phyloP scores from a whole-genome alignment of 2,329 filamentous ascomycete species.

The Monosporascus sp. region DNA sequence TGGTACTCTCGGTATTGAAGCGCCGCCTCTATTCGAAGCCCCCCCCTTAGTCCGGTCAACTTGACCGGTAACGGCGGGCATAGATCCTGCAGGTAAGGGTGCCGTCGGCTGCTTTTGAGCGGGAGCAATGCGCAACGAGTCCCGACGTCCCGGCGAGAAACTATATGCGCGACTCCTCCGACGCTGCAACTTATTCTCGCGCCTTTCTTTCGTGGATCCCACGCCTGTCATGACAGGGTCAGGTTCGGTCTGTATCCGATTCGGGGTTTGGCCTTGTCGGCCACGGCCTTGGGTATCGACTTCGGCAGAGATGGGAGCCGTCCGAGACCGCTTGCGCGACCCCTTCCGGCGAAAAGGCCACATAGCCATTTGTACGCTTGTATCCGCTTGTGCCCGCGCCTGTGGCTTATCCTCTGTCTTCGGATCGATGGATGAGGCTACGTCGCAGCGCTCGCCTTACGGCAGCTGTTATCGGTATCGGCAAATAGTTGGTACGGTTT shows the following conservation, averaged over 20 bases:
- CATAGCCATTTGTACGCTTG: constrained; percentile 56
- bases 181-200: constrained; percentile 43
- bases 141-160: constrained; percentile 56
- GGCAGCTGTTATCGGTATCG: constrained; percentile 20
- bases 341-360: constrained; percentile 78
- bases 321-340: constrained; percentile 55
- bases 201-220: constrained; percentile 25
- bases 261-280: constrained; percentile 12
- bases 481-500: constrained; percentile 19
- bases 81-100: constrained; percentile 15
- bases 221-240: constrained; percentile 14
- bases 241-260: constrained; percentile 23
- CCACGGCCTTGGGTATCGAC: constrained; percentile 11
- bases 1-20: constrained; percentile 32
- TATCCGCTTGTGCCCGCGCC: not conserved
- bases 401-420: constrained; percentile 2
- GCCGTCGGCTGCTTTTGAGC: constrained; percentile 20
- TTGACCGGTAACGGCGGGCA: constrained; percentile 9
- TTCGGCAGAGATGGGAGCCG: constrained; percentile 14
- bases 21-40: constrained; percentile 9
- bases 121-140: constrained; percentile 42
- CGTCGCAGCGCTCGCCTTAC: constrained; percentile 14
- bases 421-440: constrained; percentile 10
- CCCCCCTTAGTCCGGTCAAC: constrained; percentile 6
- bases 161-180: constrained; percentile 49